A percentile compares a stretch with the other conserved stretches of the same genome.
Conservation (phyloP, 768 basidiomycete species). For the Trametes punicea region DNA sequence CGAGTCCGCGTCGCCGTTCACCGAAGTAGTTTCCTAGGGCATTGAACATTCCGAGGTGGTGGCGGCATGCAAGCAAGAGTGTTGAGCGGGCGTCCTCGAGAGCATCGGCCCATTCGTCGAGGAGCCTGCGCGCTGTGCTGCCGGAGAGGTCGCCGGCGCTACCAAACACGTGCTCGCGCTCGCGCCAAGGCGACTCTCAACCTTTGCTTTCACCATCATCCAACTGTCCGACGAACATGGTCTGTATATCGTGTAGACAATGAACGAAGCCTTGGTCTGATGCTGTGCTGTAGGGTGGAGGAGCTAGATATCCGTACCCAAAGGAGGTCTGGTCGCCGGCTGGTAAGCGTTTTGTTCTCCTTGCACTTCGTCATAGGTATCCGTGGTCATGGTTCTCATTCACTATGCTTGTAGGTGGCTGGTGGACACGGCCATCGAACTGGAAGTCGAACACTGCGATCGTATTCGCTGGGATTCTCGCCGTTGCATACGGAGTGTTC, state of each 20-base stretch:
- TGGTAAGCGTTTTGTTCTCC: conserved; percentile 44
- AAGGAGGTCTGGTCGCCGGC: conserved; percentile 95
- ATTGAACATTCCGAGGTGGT: conserved; percentile 39
- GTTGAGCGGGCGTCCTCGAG: conserved; percentile 8
- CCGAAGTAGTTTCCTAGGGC: conserved; percentile 45
- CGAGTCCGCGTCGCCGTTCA: conserved; percentile 43
- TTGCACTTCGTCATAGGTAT: not conserved
- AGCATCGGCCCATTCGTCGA: not conserved
- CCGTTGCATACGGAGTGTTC: conserved; percentile 67
- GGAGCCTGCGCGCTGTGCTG: not conserved
- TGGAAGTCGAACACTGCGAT: conserved; percentile 87
- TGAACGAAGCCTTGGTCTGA: not conserved
- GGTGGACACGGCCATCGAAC: conserved; percentile 91
- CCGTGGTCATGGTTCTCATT: not conserved
- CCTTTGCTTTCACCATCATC: conserved; percentile 20
- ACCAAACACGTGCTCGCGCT: conserved; percentile 26
- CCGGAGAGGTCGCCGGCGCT: conserved; percentile 15
- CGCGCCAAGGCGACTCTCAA: conserved; percentile 9
- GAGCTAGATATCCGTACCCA: conserved; percentile 86
- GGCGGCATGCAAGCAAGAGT: conserved; percentile 17
- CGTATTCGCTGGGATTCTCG: conserved; percentile 62
- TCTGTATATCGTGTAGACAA: not conserved
- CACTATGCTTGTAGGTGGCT: conserved; percentile 61
- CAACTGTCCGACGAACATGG: conserved; percentile 19
- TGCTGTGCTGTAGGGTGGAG: conserved; percentile 59